These are phyloP conservation scores for Trypanosoma brucei DNA, from an alignment of 208 protist genomes.

Conservation along the genomic window DNA sequence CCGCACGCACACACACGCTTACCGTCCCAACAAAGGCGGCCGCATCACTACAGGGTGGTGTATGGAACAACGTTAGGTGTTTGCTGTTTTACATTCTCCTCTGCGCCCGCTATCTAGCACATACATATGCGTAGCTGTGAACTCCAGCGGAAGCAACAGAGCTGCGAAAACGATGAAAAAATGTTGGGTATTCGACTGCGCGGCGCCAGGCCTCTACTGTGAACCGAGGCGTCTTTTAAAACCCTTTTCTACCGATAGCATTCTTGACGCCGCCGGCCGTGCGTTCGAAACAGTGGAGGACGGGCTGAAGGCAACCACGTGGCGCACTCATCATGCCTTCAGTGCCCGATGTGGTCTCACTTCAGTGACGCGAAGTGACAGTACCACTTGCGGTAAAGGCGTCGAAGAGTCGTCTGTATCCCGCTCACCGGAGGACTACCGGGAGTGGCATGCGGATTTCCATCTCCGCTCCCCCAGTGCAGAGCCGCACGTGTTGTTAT, in stretches of 20 bases:
- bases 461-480: constrained; percentile 27
- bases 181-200: constrained; percentile 36
- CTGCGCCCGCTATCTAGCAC: too few relatives aligned
- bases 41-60: too few relatives aligned
- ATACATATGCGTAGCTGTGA: not conserved
- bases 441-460: constrained; percentile 43
- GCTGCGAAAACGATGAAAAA: not conserved
- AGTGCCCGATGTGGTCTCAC: constrained; percentile 47
- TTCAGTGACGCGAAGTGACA: not conserved
- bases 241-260: not conserved
- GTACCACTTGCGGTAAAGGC: not conserved
- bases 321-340: constrained; percentile 75
- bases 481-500: constrained; percentile 61
- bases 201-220: constrained; percentile 28
- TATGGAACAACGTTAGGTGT: too few relatives aligned
- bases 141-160: not conserved
- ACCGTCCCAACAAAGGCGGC: too few relatives aligned
- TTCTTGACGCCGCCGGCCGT: constrained; percentile 14
- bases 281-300: constrained; percentile 21
- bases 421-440: constrained; percentile 23
- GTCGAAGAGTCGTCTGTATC: not conserved
- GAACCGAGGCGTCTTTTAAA: constrained; percentile 9
- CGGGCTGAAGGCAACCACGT: constrained; percentile 27
- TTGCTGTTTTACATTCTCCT: too few relatives aligned
- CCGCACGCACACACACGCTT: too few relatives aligned